Evolutionary conservation across 768 basidiomycete species (phyloP), one percentile per base, ranked within the genome.

Genomic region (Cytidiella melzeri): DNA sequence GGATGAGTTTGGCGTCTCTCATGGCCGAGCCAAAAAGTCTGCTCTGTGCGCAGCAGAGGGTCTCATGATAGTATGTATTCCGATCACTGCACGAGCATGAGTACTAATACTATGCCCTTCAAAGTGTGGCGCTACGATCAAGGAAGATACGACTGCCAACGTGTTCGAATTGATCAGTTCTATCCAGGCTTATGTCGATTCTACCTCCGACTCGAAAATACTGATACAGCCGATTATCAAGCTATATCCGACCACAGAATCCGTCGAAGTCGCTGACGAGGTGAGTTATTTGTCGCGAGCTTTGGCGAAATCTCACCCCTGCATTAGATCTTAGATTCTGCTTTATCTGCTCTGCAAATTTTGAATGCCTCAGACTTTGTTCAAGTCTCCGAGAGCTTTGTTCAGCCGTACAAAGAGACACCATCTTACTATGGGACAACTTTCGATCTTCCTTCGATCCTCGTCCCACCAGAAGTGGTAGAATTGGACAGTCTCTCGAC

Each of bases 391-490:
- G 73, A 65, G 50, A 80, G 74, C 57, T 78, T 80, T 55, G 79
- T 81, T 7, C 83, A 83, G 54, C 87, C 87, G 2, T 89, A 87
- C 57, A 60, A 71, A 10, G 67, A 72, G 28, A 72, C 75, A 51
- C 67, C 73, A 0, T 70, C 72, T 21, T 66, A 74, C 19, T 57
- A 61, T 3, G 65, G 73, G 13, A 62, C 70, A 6, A 75, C 79
- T 1, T 91, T 87, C 55, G 75, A 80, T 25, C 72, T 94, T 9
- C 90, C 90, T 4, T 74, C 80, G 27, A 81, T 93, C 36, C 73
- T 94, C 15, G 89, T 94, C 0, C 91, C 92, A 2, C 92, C 92
- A 1, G 92, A 94, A 64, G 79, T 84, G 20, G 85, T 91, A 24
- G 91, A 92, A 56, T 72, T 89, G 7, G 90, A 91, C 36, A 75